A percentile compares a stretch with the other conserved stretches of the same genome.
Evolutionary conservation across 2,329 filamentous ascomycete species (phyloP).

Genomic region (Leptosphaerulina australis): DNA sequence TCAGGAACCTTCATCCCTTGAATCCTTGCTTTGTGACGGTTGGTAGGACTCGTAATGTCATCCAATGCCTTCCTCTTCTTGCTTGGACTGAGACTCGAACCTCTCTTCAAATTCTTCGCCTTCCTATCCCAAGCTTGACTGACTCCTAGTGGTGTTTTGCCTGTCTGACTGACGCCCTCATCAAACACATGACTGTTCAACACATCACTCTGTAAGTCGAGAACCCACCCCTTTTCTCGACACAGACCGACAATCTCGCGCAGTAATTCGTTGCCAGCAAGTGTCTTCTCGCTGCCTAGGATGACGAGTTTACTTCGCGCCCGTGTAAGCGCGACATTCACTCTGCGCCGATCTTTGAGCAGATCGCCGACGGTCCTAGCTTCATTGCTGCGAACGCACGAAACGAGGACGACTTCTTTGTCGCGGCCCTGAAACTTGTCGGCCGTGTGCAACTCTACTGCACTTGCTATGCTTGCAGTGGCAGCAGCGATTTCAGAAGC

Average conservation of each 20-base stretch:
- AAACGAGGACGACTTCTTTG: conserved; percentile 89
- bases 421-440: conserved; percentile 97
- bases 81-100: conserved; percentile 35
- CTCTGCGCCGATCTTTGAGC: conserved; percentile 86
- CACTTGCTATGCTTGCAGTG: conserved; percentile 18
- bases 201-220: conserved; percentile 70
- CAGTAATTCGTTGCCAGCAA: conserved; percentile 75
- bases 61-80: conserved; percentile 41
- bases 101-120: neutral
- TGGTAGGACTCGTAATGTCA: conserved; percentile 28
- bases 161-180: conserved; percentile 54
- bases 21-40: conserved; percentile 19
- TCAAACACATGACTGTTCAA: conserved; percentile 72
- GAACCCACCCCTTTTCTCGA: conserved; percentile 77
- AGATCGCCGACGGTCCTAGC: conserved; percentile 84
- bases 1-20: conserved; percentile 58
- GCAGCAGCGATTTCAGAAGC: conserved; percentile 52
- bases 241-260: conserved; percentile 77
- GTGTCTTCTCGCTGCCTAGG: conserved; percentile 78
- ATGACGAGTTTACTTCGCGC: conserved; percentile 92
- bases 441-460: conserved; percentile 92
- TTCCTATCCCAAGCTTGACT: neutral
- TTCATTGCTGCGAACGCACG: conserved; percentile 86
- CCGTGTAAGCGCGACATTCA: conserved; percentile 94
- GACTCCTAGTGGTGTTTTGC: conserved; percentile 17